A percentile compares a stretch with the other conserved stretches of the same genome.
These are phyloP conservation scores for Camelina hispida DNA, from an alignment of 345 rosid species.

Conservation along the genomic window DNA sequence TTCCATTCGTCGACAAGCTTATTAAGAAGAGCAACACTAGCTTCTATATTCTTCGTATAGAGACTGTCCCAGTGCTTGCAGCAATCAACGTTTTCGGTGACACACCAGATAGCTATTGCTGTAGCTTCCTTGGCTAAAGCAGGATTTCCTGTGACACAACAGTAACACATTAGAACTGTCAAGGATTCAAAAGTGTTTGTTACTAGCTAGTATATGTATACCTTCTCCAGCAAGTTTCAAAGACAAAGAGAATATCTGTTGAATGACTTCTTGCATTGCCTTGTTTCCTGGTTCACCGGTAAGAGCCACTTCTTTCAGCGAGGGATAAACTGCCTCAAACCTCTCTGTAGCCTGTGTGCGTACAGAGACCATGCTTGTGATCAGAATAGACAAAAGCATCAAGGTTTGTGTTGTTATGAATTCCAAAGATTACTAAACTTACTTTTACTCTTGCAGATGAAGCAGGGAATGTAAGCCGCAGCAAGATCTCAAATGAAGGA, in stretches of 20 bases:
- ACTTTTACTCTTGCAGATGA: conserved; percentile 65
- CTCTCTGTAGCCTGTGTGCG: conserved; percentile 64
- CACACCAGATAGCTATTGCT: conserved; percentile 55
- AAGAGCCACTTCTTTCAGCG: conserved; percentile 61
- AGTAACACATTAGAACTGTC: not conserved
- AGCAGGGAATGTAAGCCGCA: conserved; percentile 61
- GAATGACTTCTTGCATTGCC: conserved; percentile 63
- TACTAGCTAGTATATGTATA: conserved; percentile 22
- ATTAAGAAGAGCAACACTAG: conserved; percentile 51
- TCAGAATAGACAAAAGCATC: not conserved
- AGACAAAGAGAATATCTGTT: conserved; percentile 52
- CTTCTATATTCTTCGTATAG: conserved; percentile 58
- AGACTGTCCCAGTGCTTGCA: conserved; percentile 64
- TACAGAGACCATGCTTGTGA: conserved; percentile 7
- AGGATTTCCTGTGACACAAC: conserved; percentile 45
- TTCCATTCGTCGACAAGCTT: conserved; percentile 56
- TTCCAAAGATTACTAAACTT: not conserved
- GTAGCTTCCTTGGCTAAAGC: conserved; percentile 66
- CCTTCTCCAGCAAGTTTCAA: conserved; percentile 60
- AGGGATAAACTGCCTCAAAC: conserved; percentile 59
- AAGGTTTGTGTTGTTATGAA: conserved; percentile 10
- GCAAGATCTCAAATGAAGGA: conserved; percentile 54
- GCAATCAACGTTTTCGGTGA: conserved; percentile 59
- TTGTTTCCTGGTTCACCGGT: conserved; percentile 60
- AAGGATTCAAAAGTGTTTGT: too few species aligned